phyloP scores from a whole-genome alignment of 2,329 filamentous ascomycete genomes.

The Fragosphaeria purpurea region DNA sequence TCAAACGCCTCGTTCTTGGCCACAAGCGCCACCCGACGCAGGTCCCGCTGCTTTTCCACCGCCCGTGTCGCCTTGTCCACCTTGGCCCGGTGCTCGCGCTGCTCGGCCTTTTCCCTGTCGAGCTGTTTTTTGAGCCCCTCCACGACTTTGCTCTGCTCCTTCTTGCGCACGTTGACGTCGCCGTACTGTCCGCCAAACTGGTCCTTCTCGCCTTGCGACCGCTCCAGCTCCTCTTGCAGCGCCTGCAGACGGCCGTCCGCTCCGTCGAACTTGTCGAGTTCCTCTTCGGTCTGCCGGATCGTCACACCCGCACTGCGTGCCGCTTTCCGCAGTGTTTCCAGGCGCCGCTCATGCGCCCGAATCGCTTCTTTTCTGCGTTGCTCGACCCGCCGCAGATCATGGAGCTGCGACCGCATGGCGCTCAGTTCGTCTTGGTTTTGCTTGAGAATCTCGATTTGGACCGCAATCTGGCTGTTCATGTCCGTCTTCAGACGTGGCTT shows the following conservation, averaged over 20 bases:
- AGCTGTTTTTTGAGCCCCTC: slow-evolving; percentile 30
- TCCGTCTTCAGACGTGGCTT: slow-evolving; percentile 72
- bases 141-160: slow-evolving; percentile 33
- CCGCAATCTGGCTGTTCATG: slow-evolving; percentile 52
- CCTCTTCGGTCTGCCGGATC: slow-evolving; percentile 41
- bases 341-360: slow-evolving; percentile 34
- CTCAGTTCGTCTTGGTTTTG: slow-evolving; percentile 46
- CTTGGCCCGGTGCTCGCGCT: slow-evolving; percentile 32
- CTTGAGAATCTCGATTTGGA: slow-evolving; percentile 38
- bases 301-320: slow-evolving; percentile 51
- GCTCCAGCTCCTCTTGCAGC: slow-evolving; percentile 47
- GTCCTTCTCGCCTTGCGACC: slow-evolving; percentile 33
- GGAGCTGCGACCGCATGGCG: slow-evolving; percentile 39
- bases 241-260: slow-evolving; percentile 56
- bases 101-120: slow-evolving; percentile 20
- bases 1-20: slow-evolving; percentile 53
- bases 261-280: slow-evolving; percentile 57
- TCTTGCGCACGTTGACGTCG: slow-evolving; percentile 37
- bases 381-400: slow-evolving; percentile 35
- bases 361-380: slow-evolving; percentile 40
- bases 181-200: slow-evolving; percentile 47
- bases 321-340: slow-evolving; percentile 35
- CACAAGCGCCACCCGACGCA: slow-evolving; percentile 41
- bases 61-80: slow-evolving; percentile 48
- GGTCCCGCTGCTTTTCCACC: slow-evolving; percentile 34